These are phyloP conservation scores for Wallemia ichthyophaga DNA, from an alignment of 1,284 basidiomycete genomes.

Conservation along the genomic window DNA sequence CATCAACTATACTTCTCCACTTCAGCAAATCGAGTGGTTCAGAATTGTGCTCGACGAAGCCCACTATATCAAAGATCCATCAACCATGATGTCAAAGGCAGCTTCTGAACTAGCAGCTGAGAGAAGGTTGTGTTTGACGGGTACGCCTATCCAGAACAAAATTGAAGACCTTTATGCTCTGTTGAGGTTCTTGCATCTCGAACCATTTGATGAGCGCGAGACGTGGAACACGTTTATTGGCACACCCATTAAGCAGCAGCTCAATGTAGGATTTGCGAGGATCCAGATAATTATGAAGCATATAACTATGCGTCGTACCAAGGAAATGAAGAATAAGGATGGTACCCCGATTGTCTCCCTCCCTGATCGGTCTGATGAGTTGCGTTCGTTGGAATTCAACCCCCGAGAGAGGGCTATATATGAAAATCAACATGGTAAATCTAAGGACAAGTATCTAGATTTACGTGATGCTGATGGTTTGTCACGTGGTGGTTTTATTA, in stretches of 20 bases:
- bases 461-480: conserved; percentile 8
- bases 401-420: conserved; percentile 59
- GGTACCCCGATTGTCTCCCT: conserved; percentile 60
- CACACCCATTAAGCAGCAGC: conserved; percentile 63
- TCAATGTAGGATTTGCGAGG: conserved; percentile 69
- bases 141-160: conserved; percentile 96
- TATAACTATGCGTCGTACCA: conserved; percentile 81
- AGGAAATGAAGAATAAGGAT: conserved; percentile 51
- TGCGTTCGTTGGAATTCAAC: conserved; percentile 58
- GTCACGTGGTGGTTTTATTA: neutral
- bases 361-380: conserved; percentile 57
- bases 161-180: conserved; percentile 90
- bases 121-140: conserved; percentile 71
- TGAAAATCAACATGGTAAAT: conserved; percentile 54
- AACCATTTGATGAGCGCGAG: conserved; percentile 74
- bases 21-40: neutral
- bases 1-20: neutral
- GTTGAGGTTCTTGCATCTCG: conserved; percentile 75
- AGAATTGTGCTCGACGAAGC: neutral
- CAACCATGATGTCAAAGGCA: conserved; percentile 73
- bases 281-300: conserved; percentile 91
- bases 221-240: conserved; percentile 82
- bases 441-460: conserved; percentile 45
- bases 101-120: conserved; percentile 83
- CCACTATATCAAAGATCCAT: conserved; percentile 68